Conservation (phyloP, 768 basidiomycete genomes). For the Agrocybe pediades region DNA sequence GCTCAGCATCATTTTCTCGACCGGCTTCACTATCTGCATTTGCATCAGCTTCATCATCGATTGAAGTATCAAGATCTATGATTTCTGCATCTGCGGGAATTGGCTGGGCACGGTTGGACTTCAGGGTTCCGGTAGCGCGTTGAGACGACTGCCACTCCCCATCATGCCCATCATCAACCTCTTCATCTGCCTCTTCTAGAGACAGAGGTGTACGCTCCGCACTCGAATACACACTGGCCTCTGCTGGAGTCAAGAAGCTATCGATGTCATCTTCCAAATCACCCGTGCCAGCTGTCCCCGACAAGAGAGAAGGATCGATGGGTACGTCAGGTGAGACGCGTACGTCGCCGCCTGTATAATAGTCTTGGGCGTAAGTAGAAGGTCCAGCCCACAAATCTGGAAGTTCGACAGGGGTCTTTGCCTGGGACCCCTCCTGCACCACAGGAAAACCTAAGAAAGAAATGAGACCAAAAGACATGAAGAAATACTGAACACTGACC, state of each 20-base stretch:
- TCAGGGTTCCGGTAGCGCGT: not conserved
- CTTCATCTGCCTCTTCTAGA: not conserved
- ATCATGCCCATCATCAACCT: not conserved
- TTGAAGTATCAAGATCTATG: slow-evolving; percentile 23
- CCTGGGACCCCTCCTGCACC: not conserved
- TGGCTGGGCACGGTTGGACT: not conserved
- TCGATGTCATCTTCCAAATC: slow-evolving; percentile 23
- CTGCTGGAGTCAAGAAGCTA: slow-evolving; percentile 28
- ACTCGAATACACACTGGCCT: slow-evolving; percentile 21
- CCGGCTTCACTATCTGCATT: not conserved
- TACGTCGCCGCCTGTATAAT: slow-evolving; percentile 44
- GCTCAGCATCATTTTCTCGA: not conserved
- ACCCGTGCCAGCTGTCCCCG: slow-evolving; percentile 8
- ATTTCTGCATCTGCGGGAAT: slow-evolving; percentile 22
- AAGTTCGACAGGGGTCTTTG: slow-evolving; percentile 25
- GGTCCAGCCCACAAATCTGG: slow-evolving; percentile 35
- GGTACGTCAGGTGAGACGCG: slow-evolving; percentile 7
- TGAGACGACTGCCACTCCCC: not conserved
- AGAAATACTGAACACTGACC: not conserved
- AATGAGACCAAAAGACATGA: not conserved
- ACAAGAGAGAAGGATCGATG: slow-evolving; percentile 17
- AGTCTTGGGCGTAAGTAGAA: slow-evolving; percentile 35
- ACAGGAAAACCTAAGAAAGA: not conserved
- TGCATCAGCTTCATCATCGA: slow-evolving; percentile 14
- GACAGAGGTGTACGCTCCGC: slow-evolving; percentile 12